phyloP scores from a whole-genome alignment of 2,329 filamentous ascomycete species.

The Arthrobotrys sinensis region DNA sequence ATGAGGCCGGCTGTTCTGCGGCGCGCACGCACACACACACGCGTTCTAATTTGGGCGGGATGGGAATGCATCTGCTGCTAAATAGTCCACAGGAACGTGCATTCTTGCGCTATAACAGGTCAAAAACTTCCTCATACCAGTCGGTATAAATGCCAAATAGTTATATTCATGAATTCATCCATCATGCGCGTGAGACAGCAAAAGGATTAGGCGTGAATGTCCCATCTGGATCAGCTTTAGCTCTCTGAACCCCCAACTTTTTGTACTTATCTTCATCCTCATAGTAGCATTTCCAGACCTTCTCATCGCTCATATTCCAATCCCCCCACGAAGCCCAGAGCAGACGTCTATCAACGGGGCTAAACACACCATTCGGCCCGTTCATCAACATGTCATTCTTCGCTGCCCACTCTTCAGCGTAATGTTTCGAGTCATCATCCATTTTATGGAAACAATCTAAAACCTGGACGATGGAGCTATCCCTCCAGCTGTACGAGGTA shows the following conservation, averaged over 20 bases:
- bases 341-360: constrained; percentile 11
- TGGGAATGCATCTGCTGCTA: too few relatives aligned
- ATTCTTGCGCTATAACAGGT: too few relatives aligned
- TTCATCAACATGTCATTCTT: constrained; percentile 68
- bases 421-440: constrained; percentile 63
- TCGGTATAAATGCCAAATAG: too few relatives aligned
- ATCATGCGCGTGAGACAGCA: constrained; percentile 18
- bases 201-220: constrained; percentile 40
- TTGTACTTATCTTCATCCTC: constrained; percentile 24
- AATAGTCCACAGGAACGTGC: too few relatives aligned
- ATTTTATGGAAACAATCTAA: constrained; percentile 70
- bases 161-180: too few relatives aligned
- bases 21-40: too few relatives aligned
- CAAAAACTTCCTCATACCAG: too few relatives aligned
- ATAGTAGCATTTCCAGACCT: constrained; percentile 26
- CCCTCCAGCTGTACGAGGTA: constrained; percentile 71
- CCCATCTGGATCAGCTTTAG: constrained; percentile 7
- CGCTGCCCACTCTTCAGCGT: constrained; percentile 64
- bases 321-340: constrained; percentile 30
- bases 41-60: too few relatives aligned
- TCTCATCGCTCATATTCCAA: constrained; percentile 15
- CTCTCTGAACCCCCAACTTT: constrained; percentile 10
- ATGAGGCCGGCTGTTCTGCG: too few relatives aligned
- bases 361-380: constrained; percentile 10
- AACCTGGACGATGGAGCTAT: constrained; percentile 67